These are phyloP conservation scores for Pseudogymnoascus sp. DNA, from an alignment of 2,329 filamentous ascomycete genomes.

Conservation along the genomic window DNA sequence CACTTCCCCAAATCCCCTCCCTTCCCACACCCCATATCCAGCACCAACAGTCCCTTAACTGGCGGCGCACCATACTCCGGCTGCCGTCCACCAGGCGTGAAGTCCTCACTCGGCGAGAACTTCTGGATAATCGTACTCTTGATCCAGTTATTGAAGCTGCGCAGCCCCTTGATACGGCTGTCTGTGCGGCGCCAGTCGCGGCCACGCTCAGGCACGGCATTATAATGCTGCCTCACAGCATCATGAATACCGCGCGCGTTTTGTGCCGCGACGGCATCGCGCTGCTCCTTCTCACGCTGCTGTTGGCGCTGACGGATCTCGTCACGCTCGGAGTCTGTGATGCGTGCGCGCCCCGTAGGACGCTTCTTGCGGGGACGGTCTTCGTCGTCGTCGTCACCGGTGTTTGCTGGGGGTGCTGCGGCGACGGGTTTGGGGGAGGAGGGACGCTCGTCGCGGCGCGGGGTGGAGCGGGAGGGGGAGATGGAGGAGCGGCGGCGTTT, in stretches of 20 bases:
- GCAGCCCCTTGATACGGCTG: conserved; percentile 87
- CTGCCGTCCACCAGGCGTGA: conserved; percentile 52
- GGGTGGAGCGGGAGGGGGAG: conserved; percentile 14
- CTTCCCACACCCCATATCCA: conserved; percentile 95
- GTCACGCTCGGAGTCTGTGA: conserved; percentile 59
- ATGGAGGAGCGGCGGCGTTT: conserved; percentile 28
- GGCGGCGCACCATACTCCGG: conserved; percentile 23
- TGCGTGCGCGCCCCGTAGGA: conserved; percentile 57
- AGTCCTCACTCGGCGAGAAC: conserved; percentile 76
- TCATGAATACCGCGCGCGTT: conserved; percentile 60
- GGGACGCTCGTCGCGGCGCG: conserved; percentile 21
- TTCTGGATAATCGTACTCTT: conserved; percentile 97
- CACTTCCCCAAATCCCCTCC: conserved; percentile 93
- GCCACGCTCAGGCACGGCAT: conserved; percentile 85
- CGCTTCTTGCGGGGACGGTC: conserved; percentile 59
- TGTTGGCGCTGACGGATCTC: conserved; percentile 53
- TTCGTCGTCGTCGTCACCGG: conserved; percentile 6
- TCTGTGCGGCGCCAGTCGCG: conserved; percentile 92
- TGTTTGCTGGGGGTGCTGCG: conserved; percentile 29
- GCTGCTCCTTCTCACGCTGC: conserved; percentile 46
- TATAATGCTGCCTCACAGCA: conserved; percentile 89
- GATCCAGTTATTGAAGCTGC: conserved; percentile 98
- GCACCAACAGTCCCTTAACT: conserved; percentile 60
- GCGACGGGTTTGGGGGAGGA: conserved; percentile 30
- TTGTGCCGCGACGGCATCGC: conserved; percentile 25